Conservation (phyloP, 192 early-diverging fungal species). For the Backusella morwellensis region DNA sequence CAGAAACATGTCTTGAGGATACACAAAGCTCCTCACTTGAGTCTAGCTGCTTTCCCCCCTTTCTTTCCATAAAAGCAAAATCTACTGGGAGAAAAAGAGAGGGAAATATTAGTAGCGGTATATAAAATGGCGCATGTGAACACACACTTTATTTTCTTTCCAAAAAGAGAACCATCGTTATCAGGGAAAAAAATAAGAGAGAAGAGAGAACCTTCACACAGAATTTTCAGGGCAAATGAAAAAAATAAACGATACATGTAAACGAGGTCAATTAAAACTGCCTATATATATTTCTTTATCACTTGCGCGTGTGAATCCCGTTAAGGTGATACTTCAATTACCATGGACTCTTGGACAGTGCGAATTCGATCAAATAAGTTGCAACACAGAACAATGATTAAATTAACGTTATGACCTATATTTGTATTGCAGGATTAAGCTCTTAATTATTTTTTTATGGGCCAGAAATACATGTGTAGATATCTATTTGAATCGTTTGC, state of each 20-base stretch:
- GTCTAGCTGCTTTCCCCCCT: background rate
- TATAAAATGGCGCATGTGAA: background rate
- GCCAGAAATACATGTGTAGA: background rate
- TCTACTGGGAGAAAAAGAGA: background rate
- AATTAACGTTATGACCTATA: background rate
- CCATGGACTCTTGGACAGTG: background rate
- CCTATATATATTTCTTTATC: background rate
- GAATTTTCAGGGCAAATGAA: background rate
- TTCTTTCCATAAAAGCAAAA: conserved; percentile 4
- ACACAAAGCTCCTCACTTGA: background rate
- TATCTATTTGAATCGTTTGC: background rate
- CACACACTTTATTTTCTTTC: background rate
- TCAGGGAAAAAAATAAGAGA: background rate
- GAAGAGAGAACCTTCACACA: background rate
- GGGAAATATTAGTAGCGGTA: background rate
- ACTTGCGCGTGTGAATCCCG: background rate
- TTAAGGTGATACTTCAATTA: background rate
- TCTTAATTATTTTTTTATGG: background rate
- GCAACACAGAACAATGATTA: background rate
- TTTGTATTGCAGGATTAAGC: background rate
- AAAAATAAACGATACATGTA: background rate
- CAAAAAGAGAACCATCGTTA: background rate
- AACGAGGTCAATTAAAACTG: background rate
- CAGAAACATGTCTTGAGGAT: background rate
- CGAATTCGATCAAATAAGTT: background rate